phyloP scores from a whole-genome alignment of 1,139 yeast species.

The Nakaseomyces nivariensis region DNA sequence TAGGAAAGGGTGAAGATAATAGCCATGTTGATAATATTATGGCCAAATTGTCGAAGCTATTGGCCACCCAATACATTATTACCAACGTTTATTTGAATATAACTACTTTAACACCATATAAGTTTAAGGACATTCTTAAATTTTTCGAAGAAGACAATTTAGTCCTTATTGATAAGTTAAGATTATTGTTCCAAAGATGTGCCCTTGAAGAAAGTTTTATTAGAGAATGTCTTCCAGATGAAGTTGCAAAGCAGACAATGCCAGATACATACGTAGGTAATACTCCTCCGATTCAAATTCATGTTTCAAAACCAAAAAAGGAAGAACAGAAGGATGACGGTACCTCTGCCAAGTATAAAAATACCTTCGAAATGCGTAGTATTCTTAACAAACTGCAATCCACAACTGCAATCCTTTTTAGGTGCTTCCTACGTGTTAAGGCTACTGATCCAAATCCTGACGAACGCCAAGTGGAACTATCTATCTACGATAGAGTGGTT shows the following conservation, averaged over 20 bases:
- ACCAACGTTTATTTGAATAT: constrained; percentile 49
- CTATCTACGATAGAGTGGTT: constrained; percentile 22
- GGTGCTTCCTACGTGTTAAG: constrained; percentile 25
- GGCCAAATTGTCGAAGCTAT: constrained; percentile 31
- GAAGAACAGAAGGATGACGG: constrained; percentile 33
- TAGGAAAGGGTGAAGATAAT: constrained; percentile 15
- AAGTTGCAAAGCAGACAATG: constrained; percentile 39
- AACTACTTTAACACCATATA: constrained; percentile 38
- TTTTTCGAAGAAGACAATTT: constrained; percentile 36
- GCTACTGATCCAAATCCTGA: constrained; percentile 16
- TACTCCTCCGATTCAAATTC: constrained; percentile 32
- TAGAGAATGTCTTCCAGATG: constrained; percentile 39
- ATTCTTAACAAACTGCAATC: constrained; percentile 43
- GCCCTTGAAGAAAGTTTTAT: constrained; percentile 48
- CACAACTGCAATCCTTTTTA: constrained; percentile 33
- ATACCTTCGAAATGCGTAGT: constrained; percentile 46
- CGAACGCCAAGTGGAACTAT: constrained; percentile 20
- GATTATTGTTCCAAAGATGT: constrained; percentile 39
- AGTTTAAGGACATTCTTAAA: constrained; percentile 39
- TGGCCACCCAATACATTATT: constrained; percentile 37
- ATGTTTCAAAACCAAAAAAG: constrained; percentile 22
- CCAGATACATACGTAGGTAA: constrained; percentile 22
- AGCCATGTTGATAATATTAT: constrained; percentile 24
- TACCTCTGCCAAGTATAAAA: constrained; percentile 49
- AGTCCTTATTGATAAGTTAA: constrained; percentile 32